Evolutionary conservation across 495 filamentous ascomycete genomes (phyloP).

Genomic region (Aspergillus panamensis): DNA sequence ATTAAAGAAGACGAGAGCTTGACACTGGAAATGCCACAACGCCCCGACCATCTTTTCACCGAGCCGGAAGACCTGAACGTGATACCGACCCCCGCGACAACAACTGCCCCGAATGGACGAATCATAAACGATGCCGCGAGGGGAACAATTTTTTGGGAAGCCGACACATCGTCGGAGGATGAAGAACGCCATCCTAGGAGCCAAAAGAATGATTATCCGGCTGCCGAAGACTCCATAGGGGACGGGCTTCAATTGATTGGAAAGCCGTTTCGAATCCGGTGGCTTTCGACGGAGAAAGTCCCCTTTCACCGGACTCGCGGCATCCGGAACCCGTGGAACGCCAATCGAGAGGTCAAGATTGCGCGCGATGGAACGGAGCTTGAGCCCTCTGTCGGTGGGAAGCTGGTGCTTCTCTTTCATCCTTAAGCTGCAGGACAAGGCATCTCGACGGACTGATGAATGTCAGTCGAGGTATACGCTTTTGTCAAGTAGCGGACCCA

Average conservation of each 20-base stretch:
- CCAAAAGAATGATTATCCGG: conserved; percentile 33
- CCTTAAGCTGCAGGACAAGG: conserved; percentile 7
- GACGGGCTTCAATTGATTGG: conserved; percentile 67
- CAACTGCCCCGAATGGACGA: conserved; percentile 75
- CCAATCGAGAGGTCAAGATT: conserved; percentile 94
- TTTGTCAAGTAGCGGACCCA: neutral
- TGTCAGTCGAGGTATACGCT: neutral
- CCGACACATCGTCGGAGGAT: conserved; percentile 58
- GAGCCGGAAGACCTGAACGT: conserved; percentile 54
- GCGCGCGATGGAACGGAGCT: conserved; percentile 94
- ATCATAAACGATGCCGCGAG: conserved; percentile 92
- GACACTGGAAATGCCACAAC: conserved; percentile 51
- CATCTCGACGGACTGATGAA: neutral
- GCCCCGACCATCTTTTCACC: conserved; percentile 53
- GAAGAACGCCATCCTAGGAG: conserved; percentile 34
- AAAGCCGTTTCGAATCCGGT: conserved; percentile 89
- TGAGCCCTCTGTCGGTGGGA: conserved; percentile 76
- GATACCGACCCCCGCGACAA: conserved; percentile 75
- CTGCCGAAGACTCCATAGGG: conserved; percentile 36
- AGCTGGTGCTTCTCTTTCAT: conserved; percentile 76
- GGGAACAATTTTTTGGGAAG: conserved; percentile 97
- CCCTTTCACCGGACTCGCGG: conserved; percentile 91
- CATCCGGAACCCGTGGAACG: conserved; percentile 93
- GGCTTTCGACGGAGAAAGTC: conserved; percentile 80
- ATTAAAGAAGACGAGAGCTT: conserved; percentile 73